A percentile compares a stretch with the other conserved stretches of the same genome.
These are phyloP conservation scores for Lactarius evosmus DNA, from an alignment of 768 basidiomycete genomes.

Conservation along the genomic window DNA sequence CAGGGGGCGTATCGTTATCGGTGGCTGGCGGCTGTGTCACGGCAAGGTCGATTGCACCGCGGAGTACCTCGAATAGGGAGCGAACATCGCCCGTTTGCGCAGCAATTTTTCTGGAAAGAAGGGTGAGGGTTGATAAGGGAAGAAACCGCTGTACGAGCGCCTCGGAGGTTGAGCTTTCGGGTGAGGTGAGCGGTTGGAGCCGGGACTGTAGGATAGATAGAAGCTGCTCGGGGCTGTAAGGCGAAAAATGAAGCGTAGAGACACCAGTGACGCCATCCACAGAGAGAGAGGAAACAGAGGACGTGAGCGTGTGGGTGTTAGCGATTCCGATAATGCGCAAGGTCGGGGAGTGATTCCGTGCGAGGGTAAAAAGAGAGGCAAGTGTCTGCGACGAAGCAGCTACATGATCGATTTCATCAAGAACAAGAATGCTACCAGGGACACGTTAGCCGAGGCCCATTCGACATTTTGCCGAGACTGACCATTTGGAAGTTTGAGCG, in stretches of 20 bases:
- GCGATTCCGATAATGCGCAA: slow-evolving; percentile 82
- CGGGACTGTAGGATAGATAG: slow-evolving; percentile 65
- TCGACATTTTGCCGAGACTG: slow-evolving; percentile 21
- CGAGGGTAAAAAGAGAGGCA: slow-evolving; percentile 63
- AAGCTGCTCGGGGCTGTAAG: slow-evolving; percentile 72
- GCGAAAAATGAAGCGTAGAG: slow-evolving; percentile 73
- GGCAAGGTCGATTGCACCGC: slow-evolving; percentile 73
- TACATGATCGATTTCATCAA: slow-evolving; percentile 87
- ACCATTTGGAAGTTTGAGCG: slow-evolving; percentile 54
- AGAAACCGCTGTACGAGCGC: slow-evolving; percentile 50
- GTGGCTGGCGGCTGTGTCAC: slow-evolving; percentile 30
- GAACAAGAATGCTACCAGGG: slow-evolving; percentile 58
- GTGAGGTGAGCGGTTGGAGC: slow-evolving; percentile 48
- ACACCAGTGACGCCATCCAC: slow-evolving; percentile 37
- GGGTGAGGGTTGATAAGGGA: slow-evolving; percentile 57
- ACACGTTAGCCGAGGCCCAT: slow-evolving; percentile 25
- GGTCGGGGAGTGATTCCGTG: slow-evolving; percentile 47
- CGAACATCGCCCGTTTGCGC: slow-evolving; percentile 81
- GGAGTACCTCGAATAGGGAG: slow-evolving; percentile 73
- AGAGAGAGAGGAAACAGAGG: slow-evolving; percentile 42
- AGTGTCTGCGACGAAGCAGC: slow-evolving; percentile 58
- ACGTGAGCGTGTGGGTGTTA: slow-evolving; percentile 82
- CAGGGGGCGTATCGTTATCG: slow-evolving; percentile 36
- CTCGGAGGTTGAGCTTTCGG: slow-evolving; percentile 27
- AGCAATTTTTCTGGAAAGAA: slow-evolving; percentile 79